Conservation (phyloP, 2,329 filamentous ascomycete species). For the Alternaria dauci region DNA sequence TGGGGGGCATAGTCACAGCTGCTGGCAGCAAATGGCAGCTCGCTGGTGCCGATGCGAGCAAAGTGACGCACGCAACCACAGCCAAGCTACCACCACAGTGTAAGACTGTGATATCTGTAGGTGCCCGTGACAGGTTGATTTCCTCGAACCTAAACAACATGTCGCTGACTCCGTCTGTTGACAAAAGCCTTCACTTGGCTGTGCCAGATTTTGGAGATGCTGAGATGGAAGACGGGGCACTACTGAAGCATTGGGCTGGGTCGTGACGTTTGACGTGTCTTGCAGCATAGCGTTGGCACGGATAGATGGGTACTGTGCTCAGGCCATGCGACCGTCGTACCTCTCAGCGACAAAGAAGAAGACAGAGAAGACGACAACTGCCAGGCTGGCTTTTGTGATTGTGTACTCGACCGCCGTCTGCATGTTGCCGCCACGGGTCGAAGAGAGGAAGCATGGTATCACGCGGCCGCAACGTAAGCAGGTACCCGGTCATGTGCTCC, state of each 20-base stretch:
- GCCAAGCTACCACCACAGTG: background rate
- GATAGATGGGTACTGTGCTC: slow-evolving; percentile 1
- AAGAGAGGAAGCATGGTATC: background rate
- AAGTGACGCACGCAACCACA: slow-evolving; percentile 7
- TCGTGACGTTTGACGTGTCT: slow-evolving; percentile 1
- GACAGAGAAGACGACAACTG: background rate
- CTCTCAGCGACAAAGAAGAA: slow-evolving; percentile 2
- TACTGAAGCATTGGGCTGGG: background rate
- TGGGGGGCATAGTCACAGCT: background rate
- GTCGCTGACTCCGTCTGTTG: slow-evolving; percentile 1
- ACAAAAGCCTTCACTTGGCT: slow-evolving; percentile 1
- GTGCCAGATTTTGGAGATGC: background rate
- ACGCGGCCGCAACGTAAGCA: background rate
- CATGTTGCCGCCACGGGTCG: background rate
- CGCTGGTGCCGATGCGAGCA: background rate
- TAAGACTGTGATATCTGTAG: background rate
- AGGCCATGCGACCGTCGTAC: background rate
- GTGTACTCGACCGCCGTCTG: background rate
- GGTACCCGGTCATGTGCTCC: background rate
- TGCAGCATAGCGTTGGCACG: background rate
- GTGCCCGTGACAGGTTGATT: background rate
- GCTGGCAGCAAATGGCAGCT: background rate
- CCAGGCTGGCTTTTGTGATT: background rate
- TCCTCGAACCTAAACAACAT: background rate
- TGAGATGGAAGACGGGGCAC: background rate